Conservation (phyloP, 1,284 basidiomycete species). For the Clitocybe nebularis region DNA sequence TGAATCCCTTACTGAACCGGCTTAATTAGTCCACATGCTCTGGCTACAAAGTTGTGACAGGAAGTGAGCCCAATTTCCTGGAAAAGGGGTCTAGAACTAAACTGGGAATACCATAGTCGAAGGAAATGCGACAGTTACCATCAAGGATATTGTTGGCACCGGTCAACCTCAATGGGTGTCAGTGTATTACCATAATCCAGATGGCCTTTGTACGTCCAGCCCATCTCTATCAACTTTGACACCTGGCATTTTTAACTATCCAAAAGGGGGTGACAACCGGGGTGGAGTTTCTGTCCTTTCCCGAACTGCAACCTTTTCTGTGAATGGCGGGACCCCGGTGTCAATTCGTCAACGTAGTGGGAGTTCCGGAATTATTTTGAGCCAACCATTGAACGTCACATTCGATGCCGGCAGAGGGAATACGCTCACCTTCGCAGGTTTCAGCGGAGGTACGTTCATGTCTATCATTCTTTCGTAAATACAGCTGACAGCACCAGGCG, state of each 20-base stretch:
- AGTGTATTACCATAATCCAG: slow-evolving; percentile 27
- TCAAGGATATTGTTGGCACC: slow-evolving; percentile 24
- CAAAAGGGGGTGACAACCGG: slow-evolving; percentile 22
- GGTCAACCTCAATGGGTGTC: slow-evolving; percentile 30
- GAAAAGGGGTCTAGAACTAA: no score
- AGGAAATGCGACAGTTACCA: slow-evolving; percentile 21
- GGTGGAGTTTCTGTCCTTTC: slow-evolving; percentile 20
- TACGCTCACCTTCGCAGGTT: slow-evolving; percentile 18
- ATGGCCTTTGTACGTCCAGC: slow-evolving; percentile 21
- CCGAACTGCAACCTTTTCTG: slow-evolving; percentile 21
- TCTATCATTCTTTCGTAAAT: slow-evolving; percentile 1
- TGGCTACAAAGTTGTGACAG: slow-evolving; percentile 17
- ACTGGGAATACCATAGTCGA: slow-evolving; percentile 9
- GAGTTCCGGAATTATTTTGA: slow-evolving; percentile 23
- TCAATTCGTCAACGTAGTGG: slow-evolving; percentile 17
- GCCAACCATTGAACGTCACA: slow-evolving; percentile 21
- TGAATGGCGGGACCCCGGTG: slow-evolving; percentile 21
- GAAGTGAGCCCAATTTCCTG: slow-evolving; percentile 17
- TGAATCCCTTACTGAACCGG: background rate
- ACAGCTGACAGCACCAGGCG: slow-evolving; percentile 11
- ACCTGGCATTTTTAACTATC: slow-evolving; percentile 3
- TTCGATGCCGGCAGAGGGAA: slow-evolving; percentile 16
- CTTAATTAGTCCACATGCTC: slow-evolving; percentile 19
- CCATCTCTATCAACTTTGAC: background rate
- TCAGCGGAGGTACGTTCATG: slow-evolving; percentile 17